Conservation (phyloP, 805 yeast species). For the Ogataea trehaloabstinens region DNA sequence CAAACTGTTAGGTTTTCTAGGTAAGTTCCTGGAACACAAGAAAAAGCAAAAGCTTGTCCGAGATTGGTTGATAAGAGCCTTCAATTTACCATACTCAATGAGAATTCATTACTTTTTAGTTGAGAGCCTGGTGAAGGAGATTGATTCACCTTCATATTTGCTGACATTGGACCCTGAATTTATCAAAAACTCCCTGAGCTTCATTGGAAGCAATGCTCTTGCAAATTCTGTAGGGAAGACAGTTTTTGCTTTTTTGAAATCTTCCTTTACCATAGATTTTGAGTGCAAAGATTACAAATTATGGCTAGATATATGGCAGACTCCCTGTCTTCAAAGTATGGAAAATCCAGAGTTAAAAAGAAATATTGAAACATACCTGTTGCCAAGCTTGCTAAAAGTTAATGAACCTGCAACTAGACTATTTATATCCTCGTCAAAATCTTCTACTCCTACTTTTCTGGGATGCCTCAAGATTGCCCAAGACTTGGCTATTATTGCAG, state of each 20-base stretch:
- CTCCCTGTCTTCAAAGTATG: slow-evolving; percentile 36
- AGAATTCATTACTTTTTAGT: slow-evolving; percentile 61
- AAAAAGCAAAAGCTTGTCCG: slow-evolving; percentile 26
- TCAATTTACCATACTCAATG: slow-evolving; percentile 47
- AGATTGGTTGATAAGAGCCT: slow-evolving; percentile 45
- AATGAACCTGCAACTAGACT: slow-evolving; percentile 39
- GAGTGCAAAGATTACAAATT: slow-evolving; percentile 18
- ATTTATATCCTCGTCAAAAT: slow-evolving; percentile 25
- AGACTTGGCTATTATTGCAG: slow-evolving; percentile 49
- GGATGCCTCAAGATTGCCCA: slow-evolving; percentile 65
- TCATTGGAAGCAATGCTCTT: slow-evolving; percentile 56
- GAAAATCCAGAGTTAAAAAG: slow-evolving; percentile 32
- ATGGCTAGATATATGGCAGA: slow-evolving; percentile 58
- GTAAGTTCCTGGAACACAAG: slow-evolving; percentile 7
- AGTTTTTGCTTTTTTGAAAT: slow-evolving; percentile 39
- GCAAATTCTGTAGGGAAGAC: slow-evolving; percentile 69
- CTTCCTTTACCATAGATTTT: slow-evolving; percentile 26
- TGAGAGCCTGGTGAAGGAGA: slow-evolving; percentile 52
- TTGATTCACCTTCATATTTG: slow-evolving; percentile 41
- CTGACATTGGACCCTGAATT: slow-evolving; percentile 45
- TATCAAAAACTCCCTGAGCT: slow-evolving; percentile 42
- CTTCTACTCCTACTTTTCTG: slow-evolving; percentile 41
- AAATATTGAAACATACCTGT: slow-evolving; percentile 55
- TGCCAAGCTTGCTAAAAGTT: slow-evolving; percentile 60
- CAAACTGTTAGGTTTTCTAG: slow-evolving; percentile 46